Evolutionary conservation across 805 yeast genomes (phyloP).

Genomic region (Cyberlindnera amylophila): DNA sequence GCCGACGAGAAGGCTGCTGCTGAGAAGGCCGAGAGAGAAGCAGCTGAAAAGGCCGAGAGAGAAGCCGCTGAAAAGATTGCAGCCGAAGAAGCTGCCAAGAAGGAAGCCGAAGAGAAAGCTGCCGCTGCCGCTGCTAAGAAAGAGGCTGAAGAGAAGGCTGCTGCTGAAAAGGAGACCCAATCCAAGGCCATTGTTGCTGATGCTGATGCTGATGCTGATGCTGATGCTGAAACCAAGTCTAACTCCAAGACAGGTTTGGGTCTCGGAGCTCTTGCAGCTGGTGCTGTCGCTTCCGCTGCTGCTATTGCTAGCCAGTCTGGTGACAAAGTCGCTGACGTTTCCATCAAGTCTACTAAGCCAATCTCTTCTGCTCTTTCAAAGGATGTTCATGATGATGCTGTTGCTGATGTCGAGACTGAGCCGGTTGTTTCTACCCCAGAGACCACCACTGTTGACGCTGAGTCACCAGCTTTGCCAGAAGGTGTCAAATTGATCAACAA

Average conservation of each 20-base stretch:
- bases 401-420: not conserved
- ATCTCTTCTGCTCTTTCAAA: not conserved
- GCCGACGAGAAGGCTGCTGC: slow-evolving; percentile 7
- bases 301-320: slow-evolving; percentile 10
- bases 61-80: not conserved
- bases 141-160: slow-evolving; percentile 7
- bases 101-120: slow-evolving; percentile 5
- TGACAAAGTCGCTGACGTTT: slow-evolving; percentile 11
- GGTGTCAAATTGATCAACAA: slow-evolving; percentile 1
- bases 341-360: slow-evolving; percentile 8
- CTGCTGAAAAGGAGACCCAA: slow-evolving; percentile 1
- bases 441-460: slow-evolving; percentile 1
- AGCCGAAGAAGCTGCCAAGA: slow-evolving; percentile 2
- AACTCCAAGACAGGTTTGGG: not conserved
- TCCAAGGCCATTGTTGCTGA: slow-evolving; percentile 6
- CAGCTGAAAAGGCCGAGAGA: not conserved
- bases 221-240: not conserved
- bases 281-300: slow-evolving; percentile 15
- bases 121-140: slow-evolving; percentile 5
- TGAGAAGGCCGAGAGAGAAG: not conserved
- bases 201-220: slow-evolving; percentile 3
- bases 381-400: slow-evolving; percentile 1
- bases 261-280: slow-evolving; percentile 12
- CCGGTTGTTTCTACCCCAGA: slow-evolving; percentile 1
- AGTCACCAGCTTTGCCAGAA: slow-evolving; percentile 3